Conservation (phyloP, 495 filamentous ascomycete species). For the Neurospora tetrasperma region DNA sequence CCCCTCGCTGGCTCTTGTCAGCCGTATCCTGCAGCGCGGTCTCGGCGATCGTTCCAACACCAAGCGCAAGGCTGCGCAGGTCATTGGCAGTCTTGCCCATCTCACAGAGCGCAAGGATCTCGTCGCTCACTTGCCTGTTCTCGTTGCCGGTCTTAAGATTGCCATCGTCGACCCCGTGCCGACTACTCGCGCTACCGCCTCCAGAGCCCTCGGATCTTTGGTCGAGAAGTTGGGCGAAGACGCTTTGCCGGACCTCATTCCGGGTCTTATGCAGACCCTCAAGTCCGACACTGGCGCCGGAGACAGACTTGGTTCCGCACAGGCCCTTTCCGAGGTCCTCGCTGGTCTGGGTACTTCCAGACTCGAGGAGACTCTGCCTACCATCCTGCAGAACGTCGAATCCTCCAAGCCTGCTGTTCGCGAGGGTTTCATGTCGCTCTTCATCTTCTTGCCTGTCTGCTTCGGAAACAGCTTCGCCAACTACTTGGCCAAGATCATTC, state of each 20-base stretch:
- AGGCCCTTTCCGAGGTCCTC: slow-evolving; percentile 93
- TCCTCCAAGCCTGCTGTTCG: slow-evolving; percentile 83
- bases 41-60: slow-evolving; percentile 83
- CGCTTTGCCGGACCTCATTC: slow-evolving; percentile 91
- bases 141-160: slow-evolving; percentile 79
- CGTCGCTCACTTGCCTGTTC: slow-evolving; percentile 78
- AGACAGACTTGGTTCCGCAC: slow-evolving; percentile 89
- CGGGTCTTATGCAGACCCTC: slow-evolving; percentile 91
- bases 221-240: slow-evolving; percentile 98
- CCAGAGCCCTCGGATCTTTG: slow-evolving; percentile 86
- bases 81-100: slow-evolving; percentile 94
- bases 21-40: slow-evolving; percentile 88
- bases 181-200: slow-evolving; percentile 91
- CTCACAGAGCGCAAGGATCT: slow-evolving; percentile 94
- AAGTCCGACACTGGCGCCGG: slow-evolving; percentile 95
- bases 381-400: slow-evolving; percentile 89
- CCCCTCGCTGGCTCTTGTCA: slow-evolving; percentile 86
- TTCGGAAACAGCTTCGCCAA: slow-evolving; percentile 97
- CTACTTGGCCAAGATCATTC: slow-evolving; percentile 92
- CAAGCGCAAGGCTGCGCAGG: slow-evolving; percentile 90
- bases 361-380: slow-evolving; percentile 91
- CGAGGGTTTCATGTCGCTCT: slow-evolving; percentile 98
- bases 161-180: slow-evolving; percentile 94
- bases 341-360: slow-evolving; percentile 86
- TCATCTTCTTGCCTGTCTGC: slow-evolving; percentile 97